A percentile compares a stretch with the other conserved stretches of the same genome.
phyloP scores from a whole-genome alignment of 2,329 filamentous ascomycete species.

The Microthyrium microscopicum region DNA sequence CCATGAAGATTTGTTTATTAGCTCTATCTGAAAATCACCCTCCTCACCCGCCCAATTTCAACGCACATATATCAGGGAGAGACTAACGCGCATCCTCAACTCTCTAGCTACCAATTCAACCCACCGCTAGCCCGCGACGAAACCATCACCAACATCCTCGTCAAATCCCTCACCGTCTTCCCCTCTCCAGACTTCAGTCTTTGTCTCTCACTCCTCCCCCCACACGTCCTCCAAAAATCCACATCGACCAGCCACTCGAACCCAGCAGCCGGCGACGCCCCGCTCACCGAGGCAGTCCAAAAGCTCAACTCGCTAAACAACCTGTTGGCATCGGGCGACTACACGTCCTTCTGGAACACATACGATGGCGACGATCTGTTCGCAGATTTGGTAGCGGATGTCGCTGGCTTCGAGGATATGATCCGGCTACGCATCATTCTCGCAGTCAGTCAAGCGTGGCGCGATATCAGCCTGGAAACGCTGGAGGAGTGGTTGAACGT shows the following conservation, averaged over 20 bases:
- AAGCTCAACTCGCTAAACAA: slow-evolving; percentile 74
- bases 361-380: slow-evolving; percentile 90
- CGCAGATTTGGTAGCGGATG: slow-evolving; percentile 87
- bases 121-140: slow-evolving; percentile 94
- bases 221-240: slow-evolving; percentile 53
- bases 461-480: slow-evolving; percentile 42
- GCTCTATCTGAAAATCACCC: slow-evolving; percentile 50
- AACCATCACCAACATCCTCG: slow-evolving; percentile 95
- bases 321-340: slow-evolving; percentile 79
- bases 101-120: slow-evolving; percentile 90
- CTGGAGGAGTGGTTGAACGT: slow-evolving; percentile 34
- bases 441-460: slow-evolving; percentile 73
- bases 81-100: slow-evolving; percentile 8
- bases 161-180: slow-evolving; percentile 95
- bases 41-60: slow-evolving; percentile 8
- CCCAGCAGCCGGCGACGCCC: slow-evolving; percentile 42
- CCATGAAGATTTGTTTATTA: slow-evolving; percentile 56
- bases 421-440: slow-evolving; percentile 80
- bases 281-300: slow-evolving; percentile 73
- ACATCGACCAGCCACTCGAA: slow-evolving; percentile 28
- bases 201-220: slow-evolving; percentile 81
- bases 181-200: slow-evolving; percentile 90
- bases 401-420: slow-evolving; percentile 85
- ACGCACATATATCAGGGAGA: background rate
- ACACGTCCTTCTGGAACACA: slow-evolving; percentile 82